A percentile compares a stretch with the other conserved stretches of the same genome.
Conservation (phyloP, 768 basidiomycete genomes). For the Kondoa subrosea region DNA sequence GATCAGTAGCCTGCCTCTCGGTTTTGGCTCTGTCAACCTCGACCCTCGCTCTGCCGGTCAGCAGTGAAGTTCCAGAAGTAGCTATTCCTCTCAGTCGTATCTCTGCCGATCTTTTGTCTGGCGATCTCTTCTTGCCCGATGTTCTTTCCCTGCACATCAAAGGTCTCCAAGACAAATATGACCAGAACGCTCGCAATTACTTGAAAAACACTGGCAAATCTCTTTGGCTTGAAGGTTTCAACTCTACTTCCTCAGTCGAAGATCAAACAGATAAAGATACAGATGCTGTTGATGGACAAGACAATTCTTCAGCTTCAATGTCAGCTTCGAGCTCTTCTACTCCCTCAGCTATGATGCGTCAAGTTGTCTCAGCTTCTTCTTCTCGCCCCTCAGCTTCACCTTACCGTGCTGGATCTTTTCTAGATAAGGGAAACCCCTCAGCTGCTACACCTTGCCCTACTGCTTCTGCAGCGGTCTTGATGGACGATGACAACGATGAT, state of each 20-base stretch:
- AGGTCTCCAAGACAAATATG: conserved; percentile 2
- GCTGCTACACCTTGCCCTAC: too few species aligned
- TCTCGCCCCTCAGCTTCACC: not conserved
- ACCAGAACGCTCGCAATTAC: conserved; percentile 6
- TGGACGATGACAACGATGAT: too few species aligned
- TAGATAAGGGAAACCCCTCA: too few species aligned
- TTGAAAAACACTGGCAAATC: conserved; percentile 1
- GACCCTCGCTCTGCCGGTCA: conserved; percentile 33
- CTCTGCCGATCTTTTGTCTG: not conserved
- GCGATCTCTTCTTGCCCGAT: conserved; percentile 1
- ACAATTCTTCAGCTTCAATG: not conserved
- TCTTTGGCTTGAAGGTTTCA: not conserved
- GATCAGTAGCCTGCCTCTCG: not conserved
- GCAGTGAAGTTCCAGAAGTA: not conserved
- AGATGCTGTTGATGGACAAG: not conserved
- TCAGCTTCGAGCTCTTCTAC: not conserved
- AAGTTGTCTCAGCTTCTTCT: not conserved
- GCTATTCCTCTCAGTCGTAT: not conserved
- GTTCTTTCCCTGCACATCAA: conserved; percentile 1
- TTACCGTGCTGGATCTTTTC: too few species aligned
- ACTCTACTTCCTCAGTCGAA: not conserved
- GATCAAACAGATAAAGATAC: not conserved
- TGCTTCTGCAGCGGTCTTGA: too few species aligned
- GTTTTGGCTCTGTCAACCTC: not conserved
- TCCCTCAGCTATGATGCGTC: too few species aligned